Evolutionary conservation across 177 flowering plant genomes (phyloP).

Genomic region (Vitis hybrid): DNA sequence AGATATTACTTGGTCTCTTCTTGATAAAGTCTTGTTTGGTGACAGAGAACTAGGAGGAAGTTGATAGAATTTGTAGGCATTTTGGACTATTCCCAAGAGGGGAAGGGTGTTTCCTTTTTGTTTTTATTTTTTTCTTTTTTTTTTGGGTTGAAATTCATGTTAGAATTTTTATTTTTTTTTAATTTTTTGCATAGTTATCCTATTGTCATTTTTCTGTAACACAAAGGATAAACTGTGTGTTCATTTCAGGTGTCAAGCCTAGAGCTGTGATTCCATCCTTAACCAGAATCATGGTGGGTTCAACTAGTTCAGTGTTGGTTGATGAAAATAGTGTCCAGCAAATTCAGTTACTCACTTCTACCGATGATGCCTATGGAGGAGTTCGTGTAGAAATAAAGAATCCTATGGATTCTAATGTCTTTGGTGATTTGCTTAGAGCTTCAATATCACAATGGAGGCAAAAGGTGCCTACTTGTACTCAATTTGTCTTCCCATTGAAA

Average conservation of each 20-base stretch:
- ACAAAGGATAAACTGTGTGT: neutral
- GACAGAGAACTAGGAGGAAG: no score
- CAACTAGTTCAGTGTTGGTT: slow-evolving; percentile 4
- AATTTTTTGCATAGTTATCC: no score
- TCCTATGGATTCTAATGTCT: slow-evolving; percentile 36
- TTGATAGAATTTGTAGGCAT: no score
- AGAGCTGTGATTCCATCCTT: neutral
- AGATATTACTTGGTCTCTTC: no score
- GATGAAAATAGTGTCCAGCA: slow-evolving; percentile 14
- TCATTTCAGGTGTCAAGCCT: slow-evolving; percentile 1
- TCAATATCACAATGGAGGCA: slow-evolving; percentile 47
- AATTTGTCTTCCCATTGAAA: neutral
- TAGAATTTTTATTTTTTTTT: no score
- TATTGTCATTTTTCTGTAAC: no score
- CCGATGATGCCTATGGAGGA: slow-evolving; percentile 44
- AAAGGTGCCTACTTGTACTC: slow-evolving; percentile 23
- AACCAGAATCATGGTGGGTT: slow-evolving; percentile 8
- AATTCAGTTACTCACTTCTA: slow-evolving; percentile 24
- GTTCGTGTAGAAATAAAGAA: slow-evolving; percentile 39
- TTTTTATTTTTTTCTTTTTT: no score
- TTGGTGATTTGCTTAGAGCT: slow-evolving; percentile 30
- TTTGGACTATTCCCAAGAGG: no score
- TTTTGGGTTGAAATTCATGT: no score
- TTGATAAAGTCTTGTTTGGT: no score
- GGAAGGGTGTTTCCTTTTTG: no score